Conservation (phyloP, 805 yeast genomes). For the Ogataea salicorniae region DNA sequence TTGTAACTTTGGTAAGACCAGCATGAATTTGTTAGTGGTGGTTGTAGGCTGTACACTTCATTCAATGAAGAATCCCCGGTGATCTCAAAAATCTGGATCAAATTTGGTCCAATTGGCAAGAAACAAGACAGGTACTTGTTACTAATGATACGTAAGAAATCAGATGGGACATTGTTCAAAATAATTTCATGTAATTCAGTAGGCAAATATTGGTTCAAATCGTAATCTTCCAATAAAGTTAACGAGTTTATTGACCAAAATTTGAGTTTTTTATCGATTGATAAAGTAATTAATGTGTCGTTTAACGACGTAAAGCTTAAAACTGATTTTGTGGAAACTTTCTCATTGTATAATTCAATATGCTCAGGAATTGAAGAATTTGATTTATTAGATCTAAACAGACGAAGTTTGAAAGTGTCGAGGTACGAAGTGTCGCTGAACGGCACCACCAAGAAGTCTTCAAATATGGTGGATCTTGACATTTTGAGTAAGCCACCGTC, state of each 20-base stretch:
- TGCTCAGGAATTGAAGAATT: slow-evolving; percentile 6
- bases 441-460: slow-evolving; percentile 20
- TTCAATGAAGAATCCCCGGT: slow-evolving; percentile 5
- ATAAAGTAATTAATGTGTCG: slow-evolving; percentile 34
- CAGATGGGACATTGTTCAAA: slow-evolving; percentile 17
- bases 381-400: slow-evolving; percentile 17
- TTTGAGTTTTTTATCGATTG: slow-evolving; percentile 49
- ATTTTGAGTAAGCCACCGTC: slow-evolving; percentile 77
- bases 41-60: slow-evolving; percentile 8
- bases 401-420: slow-evolving; percentile 26
- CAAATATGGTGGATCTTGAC: slow-evolving; percentile 24
- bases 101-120: slow-evolving; percentile 23
- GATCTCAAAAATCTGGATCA: slow-evolving; percentile 20
- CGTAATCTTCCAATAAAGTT: slow-evolving; percentile 14
- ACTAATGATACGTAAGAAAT: slow-evolving; percentile 9
- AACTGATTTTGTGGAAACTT: slow-evolving; percentile 22
- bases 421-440: slow-evolving; percentile 53
- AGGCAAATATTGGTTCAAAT: slow-evolving; percentile 21
- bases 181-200: slow-evolving; percentile 14
- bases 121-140: slow-evolving; percentile 17
- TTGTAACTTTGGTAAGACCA: slow-evolving; percentile 26
- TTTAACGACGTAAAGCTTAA: slow-evolving; percentile 13
- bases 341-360: slow-evolving; percentile 15
- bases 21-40: slow-evolving; percentile 12
- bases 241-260: slow-evolving; percentile 52